Percentiles rank a stretch among this genome's conserved stretches.
Evolutionary conservation across 2,329 filamentous ascomycete genomes (phyloP).

Genomic region (Cladosporium sp.): DNA sequence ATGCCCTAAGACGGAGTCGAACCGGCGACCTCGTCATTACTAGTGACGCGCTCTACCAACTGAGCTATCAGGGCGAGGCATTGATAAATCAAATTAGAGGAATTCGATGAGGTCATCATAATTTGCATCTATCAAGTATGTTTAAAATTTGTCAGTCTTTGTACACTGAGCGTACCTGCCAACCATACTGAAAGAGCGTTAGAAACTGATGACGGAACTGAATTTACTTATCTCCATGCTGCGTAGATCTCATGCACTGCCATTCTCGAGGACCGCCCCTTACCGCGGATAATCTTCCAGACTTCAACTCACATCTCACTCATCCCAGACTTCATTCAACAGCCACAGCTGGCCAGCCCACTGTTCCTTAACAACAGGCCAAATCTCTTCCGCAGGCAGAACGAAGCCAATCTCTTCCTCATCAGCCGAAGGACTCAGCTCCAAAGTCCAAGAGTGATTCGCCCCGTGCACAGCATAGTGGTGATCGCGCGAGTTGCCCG

Average conservation of each 20-base stretch:
- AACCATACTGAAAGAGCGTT: no score
- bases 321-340: slow-evolving; percentile 7
- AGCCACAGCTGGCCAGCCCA: slow-evolving; percentile 27
- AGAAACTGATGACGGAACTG: no score
- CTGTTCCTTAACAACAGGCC: slow-evolving; percentile 42
- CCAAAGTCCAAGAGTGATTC: slow-evolving; percentile 43
- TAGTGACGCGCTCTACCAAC: slow-evolving; percentile 12
- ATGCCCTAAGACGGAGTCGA: slow-evolving; percentile 11
- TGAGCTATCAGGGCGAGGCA: slow-evolving; percentile 8
- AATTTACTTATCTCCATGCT: no score
- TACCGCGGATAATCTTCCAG: no score
- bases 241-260: no score
- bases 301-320: background rate
- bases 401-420: slow-evolving; percentile 45
- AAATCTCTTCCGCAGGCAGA: slow-evolving; percentile 44
- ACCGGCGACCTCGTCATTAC: slow-evolving; percentile 12
- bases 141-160: no score
- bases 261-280: no score
- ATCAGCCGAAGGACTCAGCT: slow-evolving; percentile 38
- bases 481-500: slow-evolving; percentile 42
- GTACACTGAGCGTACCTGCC: no score
- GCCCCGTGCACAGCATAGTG: slow-evolving; percentile 37
- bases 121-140: no score
- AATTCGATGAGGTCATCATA: no score
- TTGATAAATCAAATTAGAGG: no score